Conservation (phyloP, 169 alveolate species). For the Plasmodium gallinaceum region DNA sequence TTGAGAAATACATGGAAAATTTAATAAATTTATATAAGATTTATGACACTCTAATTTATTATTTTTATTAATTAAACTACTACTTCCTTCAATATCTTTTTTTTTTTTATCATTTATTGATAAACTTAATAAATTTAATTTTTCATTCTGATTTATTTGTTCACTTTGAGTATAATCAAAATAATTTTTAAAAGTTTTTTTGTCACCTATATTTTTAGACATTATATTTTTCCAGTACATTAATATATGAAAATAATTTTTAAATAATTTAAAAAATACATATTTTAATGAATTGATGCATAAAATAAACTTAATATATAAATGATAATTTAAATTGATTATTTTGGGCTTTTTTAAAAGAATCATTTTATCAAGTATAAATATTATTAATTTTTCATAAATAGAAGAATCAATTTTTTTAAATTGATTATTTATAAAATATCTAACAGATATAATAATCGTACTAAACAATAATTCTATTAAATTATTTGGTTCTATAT, state of each 20-base stretch:
- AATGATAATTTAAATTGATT: slow-evolving; percentile 12
- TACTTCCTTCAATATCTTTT: background rate
- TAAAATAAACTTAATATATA: slow-evolving; percentile 31
- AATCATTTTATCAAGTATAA: slow-evolving; percentile 39
- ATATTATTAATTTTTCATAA: slow-evolving; percentile 30
- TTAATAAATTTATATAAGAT: slow-evolving; percentile 5
- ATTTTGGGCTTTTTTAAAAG: slow-evolving; percentile 44
- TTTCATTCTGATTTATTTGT: background rate
- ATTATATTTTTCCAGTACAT: slow-evolving; percentile 61
- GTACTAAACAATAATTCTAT: slow-evolving; percentile 36
- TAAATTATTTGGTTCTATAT: slow-evolving; percentile 31
- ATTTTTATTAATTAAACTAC: background rate
- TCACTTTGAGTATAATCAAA: slow-evolving; percentile 32
- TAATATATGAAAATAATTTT: slow-evolving; percentile 51
- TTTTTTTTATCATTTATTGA: background rate
- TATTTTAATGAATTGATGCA: slow-evolving; percentile 34
- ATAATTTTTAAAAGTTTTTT: slow-evolving; percentile 50
- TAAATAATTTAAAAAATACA: slow-evolving; percentile 13
- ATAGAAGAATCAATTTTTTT: background rate
- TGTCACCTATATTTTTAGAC: slow-evolving; percentile 1
- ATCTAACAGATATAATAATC: slow-evolving; percentile 9
- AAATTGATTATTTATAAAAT: background rate
- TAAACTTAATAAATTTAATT: background rate
- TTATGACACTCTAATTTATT: background rate
- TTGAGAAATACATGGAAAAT: slow-evolving; percentile 62